Evolutionary conservation across 148 eudicot genomes (phyloP).

Genomic region (Arbutus unedo): DNA sequence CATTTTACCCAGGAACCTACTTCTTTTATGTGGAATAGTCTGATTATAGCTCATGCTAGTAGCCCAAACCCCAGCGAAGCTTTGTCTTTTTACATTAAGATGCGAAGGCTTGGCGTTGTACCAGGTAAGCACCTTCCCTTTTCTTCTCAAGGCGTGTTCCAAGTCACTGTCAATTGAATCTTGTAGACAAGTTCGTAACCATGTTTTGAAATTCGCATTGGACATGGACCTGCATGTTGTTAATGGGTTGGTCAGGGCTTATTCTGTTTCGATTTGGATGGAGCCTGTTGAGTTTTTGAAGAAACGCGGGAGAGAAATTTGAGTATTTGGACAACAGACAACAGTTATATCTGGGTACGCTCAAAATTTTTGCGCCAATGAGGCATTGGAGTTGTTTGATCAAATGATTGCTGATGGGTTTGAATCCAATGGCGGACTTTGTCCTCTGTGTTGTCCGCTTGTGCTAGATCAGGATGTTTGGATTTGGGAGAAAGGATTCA

Average conservation of each 20-base stretch:
- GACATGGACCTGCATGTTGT: constrained; percentile 52
- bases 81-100: constrained; percentile 45
- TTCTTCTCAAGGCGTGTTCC: constrained; percentile 65
- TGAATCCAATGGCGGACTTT: constrained; percentile 64
- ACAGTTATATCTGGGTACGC: constrained; percentile 74
- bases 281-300: constrained; percentile 63
- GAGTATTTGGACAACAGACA: constrained; percentile 83
- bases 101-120: constrained; percentile 40
- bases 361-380: constrained; percentile 44
- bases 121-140: constrained; percentile 76
- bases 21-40: constrained; percentile 74
- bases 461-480: constrained; percentile 68
- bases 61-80: constrained; percentile 37
- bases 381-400: constrained; percentile 56
- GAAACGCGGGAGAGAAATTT: constrained; percentile 54
- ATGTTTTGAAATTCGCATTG: constrained; percentile 55
- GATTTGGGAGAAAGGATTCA: constrained; percentile 62
- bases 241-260: constrained; percentile 58
- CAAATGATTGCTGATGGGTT: constrained; percentile 46
- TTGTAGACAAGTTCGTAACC: constrained; percentile 50
- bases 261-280: constrained; percentile 31
- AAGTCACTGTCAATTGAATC: constrained; percentile 20
- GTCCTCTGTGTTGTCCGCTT: constrained; percentile 72
- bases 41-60: constrained; percentile 62
- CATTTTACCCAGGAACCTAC: constrained; percentile 39